Conservation (phyloP, 1,284 basidiomycete genomes). For the Tilletia indica region DNA sequence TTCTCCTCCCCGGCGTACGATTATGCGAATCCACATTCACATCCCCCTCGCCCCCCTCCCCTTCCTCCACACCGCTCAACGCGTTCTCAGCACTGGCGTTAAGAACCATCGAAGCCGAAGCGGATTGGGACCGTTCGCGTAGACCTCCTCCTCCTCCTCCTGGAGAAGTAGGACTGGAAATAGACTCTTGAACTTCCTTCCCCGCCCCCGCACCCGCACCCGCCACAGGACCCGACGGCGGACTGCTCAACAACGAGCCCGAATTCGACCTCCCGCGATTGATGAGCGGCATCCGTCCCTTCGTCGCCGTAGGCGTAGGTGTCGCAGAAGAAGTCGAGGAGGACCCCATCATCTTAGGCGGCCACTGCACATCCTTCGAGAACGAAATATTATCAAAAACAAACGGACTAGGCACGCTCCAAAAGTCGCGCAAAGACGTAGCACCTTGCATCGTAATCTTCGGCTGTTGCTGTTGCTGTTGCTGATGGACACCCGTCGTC, state of each 20-base stretch:
- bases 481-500: background rate
- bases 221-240: background rate
- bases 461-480: constrained; percentile 2
- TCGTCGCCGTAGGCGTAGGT: background rate
- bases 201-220: background rate
- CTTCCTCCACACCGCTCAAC: too few species aligned
- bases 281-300: constrained; percentile 14
- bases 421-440: constrained; percentile 41
- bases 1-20: background rate
- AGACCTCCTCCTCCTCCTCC: too few species aligned
- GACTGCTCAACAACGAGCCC: constrained; percentile 9
- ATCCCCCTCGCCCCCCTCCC: background rate
- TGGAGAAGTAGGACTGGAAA: too few species aligned
- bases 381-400: constrained; percentile 53
- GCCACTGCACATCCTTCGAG: constrained; percentile 46
- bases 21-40: background rate
- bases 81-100: too few species aligned
- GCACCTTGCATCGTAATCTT: constrained; percentile 7
- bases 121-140: constrained; percentile 1
- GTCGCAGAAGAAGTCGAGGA: background rate
- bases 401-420: constrained; percentile 44
- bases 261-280: constrained; percentile 24
- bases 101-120: background rate
- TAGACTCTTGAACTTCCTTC: too few species aligned
- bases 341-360: background rate